Conservation (phyloP, 768 basidiomycete species). For the Rubroboletus pulcherrimus region DNA sequence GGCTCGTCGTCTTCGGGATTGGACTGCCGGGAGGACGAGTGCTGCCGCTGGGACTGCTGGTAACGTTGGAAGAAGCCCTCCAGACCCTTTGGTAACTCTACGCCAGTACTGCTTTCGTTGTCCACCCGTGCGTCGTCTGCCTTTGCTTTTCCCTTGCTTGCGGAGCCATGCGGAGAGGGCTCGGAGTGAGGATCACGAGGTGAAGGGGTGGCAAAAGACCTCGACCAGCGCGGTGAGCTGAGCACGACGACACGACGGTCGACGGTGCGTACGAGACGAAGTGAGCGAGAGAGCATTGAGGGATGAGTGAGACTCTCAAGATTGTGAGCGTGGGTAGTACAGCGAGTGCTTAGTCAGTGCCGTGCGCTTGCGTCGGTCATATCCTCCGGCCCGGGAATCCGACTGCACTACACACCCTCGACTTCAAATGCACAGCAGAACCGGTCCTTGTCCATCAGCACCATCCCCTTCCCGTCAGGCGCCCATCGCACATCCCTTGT, state of each 20-base stretch:
- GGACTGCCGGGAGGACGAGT: constrained; percentile 26
- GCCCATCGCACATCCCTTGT: constrained; percentile 72
- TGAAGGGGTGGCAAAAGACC: constrained; percentile 49
- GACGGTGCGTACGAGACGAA: constrained; percentile 49
- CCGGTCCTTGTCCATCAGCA: constrained; percentile 68
- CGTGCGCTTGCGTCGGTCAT: background rate
- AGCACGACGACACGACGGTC: constrained; percentile 39
- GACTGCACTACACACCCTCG: constrained; percentile 21
- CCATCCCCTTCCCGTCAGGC: constrained; percentile 80
- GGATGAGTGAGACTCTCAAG: background rate
- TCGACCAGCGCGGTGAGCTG: constrained; percentile 30
- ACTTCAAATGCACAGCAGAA: constrained; percentile 90
- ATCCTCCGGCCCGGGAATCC: background rate
- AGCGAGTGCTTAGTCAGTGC: constrained; percentile 20
- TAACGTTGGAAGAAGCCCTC: constrained; percentile 80
- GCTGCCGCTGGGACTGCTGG: constrained; percentile 37
- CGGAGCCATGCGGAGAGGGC: constrained; percentile 18
- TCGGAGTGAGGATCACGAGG: constrained; percentile 30
- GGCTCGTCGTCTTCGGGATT: constrained; percentile 29
- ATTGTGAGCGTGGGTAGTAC: background rate
- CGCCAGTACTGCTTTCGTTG: constrained; percentile 24
- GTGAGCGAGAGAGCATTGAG: constrained; percentile 60
- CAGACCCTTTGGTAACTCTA: constrained; percentile 59
- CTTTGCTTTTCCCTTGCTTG: constrained; percentile 33
- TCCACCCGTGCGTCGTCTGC: constrained; percentile 33